Evolutionary conservation across 1,284 basidiomycete species (phyloP).

Genomic region (Apiotrichum laibachii): DNA sequence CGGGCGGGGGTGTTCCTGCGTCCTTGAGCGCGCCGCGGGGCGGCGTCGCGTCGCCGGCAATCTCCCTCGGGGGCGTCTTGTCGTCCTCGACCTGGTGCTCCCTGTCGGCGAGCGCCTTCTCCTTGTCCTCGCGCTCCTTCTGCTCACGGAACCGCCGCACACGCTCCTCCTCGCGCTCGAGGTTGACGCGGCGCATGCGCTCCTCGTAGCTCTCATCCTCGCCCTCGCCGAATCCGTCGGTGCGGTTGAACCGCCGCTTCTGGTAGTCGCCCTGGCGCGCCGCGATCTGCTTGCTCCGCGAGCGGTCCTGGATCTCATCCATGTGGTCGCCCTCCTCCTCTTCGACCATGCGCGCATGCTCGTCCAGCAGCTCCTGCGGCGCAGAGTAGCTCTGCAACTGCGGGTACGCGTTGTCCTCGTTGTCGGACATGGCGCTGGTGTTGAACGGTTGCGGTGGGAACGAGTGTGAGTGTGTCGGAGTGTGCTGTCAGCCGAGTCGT

Average conservation of each 20-base stretch:
- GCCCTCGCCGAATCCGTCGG: conserved; percentile 53
- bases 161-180: conserved; percentile 90
- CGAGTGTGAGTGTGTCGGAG: too few species aligned
- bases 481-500: too few species aligned
- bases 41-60: conserved; percentile 29
- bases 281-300: conserved; percentile 88
- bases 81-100: conserved; percentile 55
- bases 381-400: conserved; percentile 83
- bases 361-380: conserved; percentile 90
- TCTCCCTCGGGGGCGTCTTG: conserved; percentile 59
- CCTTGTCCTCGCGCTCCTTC: conserved; percentile 65
- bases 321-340: conserved; percentile 79
- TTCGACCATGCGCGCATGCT: conserved; percentile 88
- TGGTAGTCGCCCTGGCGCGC: conserved; percentile 95
- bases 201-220: conserved; percentile 89
- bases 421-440: conserved; percentile 19
- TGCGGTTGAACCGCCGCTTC: conserved; percentile 80
- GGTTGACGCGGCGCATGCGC: conserved; percentile 84
- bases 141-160: conserved; percentile 85
- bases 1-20: conserved; percentile 59
- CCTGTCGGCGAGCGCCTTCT: conserved; percentile 59
- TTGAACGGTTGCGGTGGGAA: background rate
- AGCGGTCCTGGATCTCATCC: conserved; percentile 91
- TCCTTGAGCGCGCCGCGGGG: conserved; percentile 56
- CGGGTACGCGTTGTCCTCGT: conserved; percentile 33